phyloP scores from a whole-genome alignment of 306 rosid genomes.

The Psophocarpus tetragonolobus region DNA sequence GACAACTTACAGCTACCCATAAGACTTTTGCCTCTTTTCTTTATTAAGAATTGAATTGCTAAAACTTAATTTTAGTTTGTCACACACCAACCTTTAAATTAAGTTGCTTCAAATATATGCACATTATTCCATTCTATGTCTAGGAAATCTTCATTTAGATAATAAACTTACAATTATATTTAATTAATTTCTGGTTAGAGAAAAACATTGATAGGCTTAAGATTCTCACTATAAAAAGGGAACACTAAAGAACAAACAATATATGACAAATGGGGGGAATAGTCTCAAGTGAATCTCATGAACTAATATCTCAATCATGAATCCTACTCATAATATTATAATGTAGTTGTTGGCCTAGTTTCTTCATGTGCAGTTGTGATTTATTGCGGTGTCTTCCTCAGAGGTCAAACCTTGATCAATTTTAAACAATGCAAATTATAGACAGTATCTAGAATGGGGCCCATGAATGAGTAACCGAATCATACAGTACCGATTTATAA shows the following conservation, averaged over 20 bases:
- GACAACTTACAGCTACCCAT: constrained; percentile 29
- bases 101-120: not conserved
- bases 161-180: not conserved
- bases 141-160: not conserved
- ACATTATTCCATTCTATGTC: not conserved
- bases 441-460: constrained; percentile 50
- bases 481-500: constrained; percentile 6
- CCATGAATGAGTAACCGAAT: constrained; percentile 25
- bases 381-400: constrained; percentile 27
- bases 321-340: constrained; percentile 13
- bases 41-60: constrained; percentile 27
- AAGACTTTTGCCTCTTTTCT: constrained; percentile 27
- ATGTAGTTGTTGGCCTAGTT: constrained; percentile 38
- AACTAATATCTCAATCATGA: constrained; percentile 36
- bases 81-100: not conserved
- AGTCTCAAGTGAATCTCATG: constrained; percentile 29
- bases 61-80: constrained; percentile 22
- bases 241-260: constrained; percentile 33
- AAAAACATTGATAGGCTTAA: not conserved
- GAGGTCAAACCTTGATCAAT: constrained; percentile 48
- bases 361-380: constrained; percentile 38
- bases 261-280: constrained; percentile 40
- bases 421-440: constrained; percentile 38
- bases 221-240: constrained; percentile 13
- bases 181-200: not conserved